Percentiles rank a stretch among this genome's conserved stretches.
These are phyloP conservation scores for Rhodofomes roseus DNA, from an alignment of 1,284 basidiomycete genomes.

Conservation along the genomic window DNA sequence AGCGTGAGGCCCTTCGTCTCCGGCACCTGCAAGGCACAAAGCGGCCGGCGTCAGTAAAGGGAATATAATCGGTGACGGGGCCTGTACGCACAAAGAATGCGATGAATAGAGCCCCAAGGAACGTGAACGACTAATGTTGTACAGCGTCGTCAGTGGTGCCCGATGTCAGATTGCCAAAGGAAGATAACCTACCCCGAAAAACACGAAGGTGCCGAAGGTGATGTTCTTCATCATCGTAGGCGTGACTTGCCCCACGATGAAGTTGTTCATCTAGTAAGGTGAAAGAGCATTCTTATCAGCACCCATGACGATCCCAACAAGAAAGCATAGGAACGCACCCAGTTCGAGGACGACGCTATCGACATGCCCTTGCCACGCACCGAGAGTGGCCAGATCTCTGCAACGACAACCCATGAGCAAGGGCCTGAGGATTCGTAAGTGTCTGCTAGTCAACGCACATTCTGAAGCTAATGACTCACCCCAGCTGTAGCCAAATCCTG, in stretches of 20 bases:
- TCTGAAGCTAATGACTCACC: constrained; percentile 27
- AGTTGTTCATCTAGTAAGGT: constrained; percentile 65
- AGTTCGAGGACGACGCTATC: constrained; percentile 68
- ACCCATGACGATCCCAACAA: neutral
- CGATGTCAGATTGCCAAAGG: neutral
- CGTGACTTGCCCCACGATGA: constrained; percentile 58
- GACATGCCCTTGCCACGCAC: constrained; percentile 68
- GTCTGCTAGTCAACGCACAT: neutral
- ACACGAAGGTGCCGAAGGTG: constrained; percentile 63
- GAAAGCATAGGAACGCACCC: constrained; percentile 37
- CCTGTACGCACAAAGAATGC: constrained; percentile 49
- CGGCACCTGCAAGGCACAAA: constrained; percentile 40
- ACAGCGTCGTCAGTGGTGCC: constrained; percentile 1
- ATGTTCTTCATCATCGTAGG: constrained; percentile 59
- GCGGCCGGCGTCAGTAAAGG: neutral
- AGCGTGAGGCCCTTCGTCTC: constrained; percentile 67
- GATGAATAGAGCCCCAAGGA: constrained; percentile 62
- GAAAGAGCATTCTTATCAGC: neutral
- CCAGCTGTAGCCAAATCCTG: constrained; percentile 70
- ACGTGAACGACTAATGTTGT: constrained; percentile 48
- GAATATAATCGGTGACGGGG: neutral
- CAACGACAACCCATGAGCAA: constrained; percentile 63
- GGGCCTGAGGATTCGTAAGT: constrained; percentile 33
- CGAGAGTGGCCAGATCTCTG: constrained; percentile 64
- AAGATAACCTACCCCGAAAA: constrained; percentile 52